Evolutionary conservation across 768 basidiomycete genomes (phyloP), one percentile per base, ranked within the genome.

Genomic region (Pleurotus tuber-regium): DNA sequence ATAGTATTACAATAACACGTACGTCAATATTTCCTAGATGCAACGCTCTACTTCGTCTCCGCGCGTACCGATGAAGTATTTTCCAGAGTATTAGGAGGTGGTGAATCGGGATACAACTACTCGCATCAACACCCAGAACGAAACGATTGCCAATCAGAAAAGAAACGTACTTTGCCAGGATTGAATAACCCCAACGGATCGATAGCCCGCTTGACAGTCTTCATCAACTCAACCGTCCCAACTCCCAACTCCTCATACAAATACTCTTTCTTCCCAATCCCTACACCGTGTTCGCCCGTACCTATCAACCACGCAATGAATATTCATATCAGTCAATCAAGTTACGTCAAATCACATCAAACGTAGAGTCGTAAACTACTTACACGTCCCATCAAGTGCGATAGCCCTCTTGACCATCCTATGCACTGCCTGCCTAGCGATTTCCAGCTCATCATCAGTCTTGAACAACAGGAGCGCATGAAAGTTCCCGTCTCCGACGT

Each of bases 261-360:
- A 61, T 86, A 95, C 54, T 86, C 76, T 53, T 79, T 81, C 71
- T 94, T 94, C 4, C 92, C 92, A 8, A 93, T 71, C 0, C 92
- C 92, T 6, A 94, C 89, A 2, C 92, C 92, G 61, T 94, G 92
- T 60, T 94, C 92, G 3, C 89, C 89, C 0, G 84, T 87, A 57
- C 83, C 85, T 86, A 39, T 18, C 14, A 57, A 19, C 43, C 18
- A 21, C 19, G 16, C 8, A 10, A 18, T n/a, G n/a, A n/a, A n/a
- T n/a, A n/a, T n/a, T n/a, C n/a, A n/a, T n/a, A n/a, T n/a, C n/a
- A n/a, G n/a, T n/a, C n/a, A n/a, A n/a, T n/a, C n/a, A n/a, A n/a
- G n/a, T n/a, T 2, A 50, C 35, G 21, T 23, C 4, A 33, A 19
- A 16, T 23, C 18, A 4, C 3, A 16, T 6, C 30, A 8, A 10